Evolutionary conservation across 176 grass and related monocot species (phyloP).

Genomic region (Panicum miliaceum): DNA sequence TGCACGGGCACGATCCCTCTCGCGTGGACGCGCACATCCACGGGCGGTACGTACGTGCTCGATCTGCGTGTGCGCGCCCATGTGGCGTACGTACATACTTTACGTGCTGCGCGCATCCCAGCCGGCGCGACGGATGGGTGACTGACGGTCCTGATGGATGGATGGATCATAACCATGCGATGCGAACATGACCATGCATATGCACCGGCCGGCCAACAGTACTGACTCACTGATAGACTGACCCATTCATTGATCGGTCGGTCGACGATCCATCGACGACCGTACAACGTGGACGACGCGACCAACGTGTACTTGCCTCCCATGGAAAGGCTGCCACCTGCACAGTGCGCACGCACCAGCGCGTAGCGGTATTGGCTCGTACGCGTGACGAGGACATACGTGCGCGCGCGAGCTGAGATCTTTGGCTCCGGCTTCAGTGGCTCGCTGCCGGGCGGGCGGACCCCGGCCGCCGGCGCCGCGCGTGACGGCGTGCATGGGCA

Average conservation of each 20-base stretch:
- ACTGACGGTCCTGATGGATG: too few species aligned
- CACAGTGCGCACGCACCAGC: background rate
- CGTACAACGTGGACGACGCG: background rate
- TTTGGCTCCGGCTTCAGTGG: background rate
- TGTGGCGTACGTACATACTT: background rate
- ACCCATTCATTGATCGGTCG: background rate
- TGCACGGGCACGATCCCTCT: background rate
- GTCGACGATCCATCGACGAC: background rate
- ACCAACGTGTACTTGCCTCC: constrained; percentile 19
- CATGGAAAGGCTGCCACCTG: background rate
- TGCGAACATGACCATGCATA: background rate
- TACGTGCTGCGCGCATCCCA: too few species aligned
- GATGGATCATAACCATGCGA: background rate
- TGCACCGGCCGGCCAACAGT: background rate
- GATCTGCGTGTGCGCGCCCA: background rate
- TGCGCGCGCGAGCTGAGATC: background rate
- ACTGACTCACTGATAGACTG: background rate
- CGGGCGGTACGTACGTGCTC: background rate
- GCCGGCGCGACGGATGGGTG: too few species aligned
- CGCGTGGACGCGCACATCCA: background rate
- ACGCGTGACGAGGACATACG: too few species aligned
- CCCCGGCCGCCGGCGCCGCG: background rate
- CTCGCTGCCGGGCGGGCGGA: background rate
- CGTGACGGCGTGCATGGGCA: constrained; percentile 15
- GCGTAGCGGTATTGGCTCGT: background rate